Evolutionary conservation across 306 rosid genomes (phyloP), one percentile per base, ranked within the genome.

Genomic region (Prinsepia uniflora): DNA sequence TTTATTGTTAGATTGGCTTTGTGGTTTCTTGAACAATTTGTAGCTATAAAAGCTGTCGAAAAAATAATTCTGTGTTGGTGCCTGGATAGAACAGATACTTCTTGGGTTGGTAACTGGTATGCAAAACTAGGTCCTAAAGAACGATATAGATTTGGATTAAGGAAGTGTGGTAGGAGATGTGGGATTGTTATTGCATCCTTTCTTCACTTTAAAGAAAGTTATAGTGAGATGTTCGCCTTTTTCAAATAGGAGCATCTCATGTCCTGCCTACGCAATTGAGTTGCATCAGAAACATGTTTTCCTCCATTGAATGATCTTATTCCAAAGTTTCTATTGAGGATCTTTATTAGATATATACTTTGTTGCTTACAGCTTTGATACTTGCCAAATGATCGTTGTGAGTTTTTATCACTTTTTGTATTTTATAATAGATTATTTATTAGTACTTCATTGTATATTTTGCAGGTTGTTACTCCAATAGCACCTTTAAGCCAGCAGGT

Each of bases 401-500:
- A 7, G 17, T 61, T n/a, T n/a, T 59, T 34, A 59, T 34, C 64
- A 59, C 64, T 3, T 15, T 30, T 30, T 24, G 0, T 11, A 5
- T 56, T 24, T 24, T 11, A 5, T 56, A 0, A 4, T 9, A 39
- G 9, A 39, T 7, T 34, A 12, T 13, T 14, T 39, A 11, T 19
- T 7, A 8, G 13, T 68, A 7, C 9, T 65, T 13, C 12, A 7
- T 20, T 12, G 55, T 7, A 12, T n/a, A 20, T 4, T 77, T 80
- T 81, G 76, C 92, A 95, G 99, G 97, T 95, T 82, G 97, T 95
- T 74, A 95, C 99, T 1, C 99, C 99, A 5, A 91, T 95, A 72
- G 97, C 99, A 45, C 99, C 99, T 67, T 81, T 95, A 67, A 95
- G 97, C 67, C 99, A 95, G 81, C 99, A 91, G 97, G 99, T 95